These are phyloP conservation scores for Ustilaginoidea virens DNA, from an alignment of 2,329 filamentous ascomycete genomes.

Conservation along the genomic window DNA sequence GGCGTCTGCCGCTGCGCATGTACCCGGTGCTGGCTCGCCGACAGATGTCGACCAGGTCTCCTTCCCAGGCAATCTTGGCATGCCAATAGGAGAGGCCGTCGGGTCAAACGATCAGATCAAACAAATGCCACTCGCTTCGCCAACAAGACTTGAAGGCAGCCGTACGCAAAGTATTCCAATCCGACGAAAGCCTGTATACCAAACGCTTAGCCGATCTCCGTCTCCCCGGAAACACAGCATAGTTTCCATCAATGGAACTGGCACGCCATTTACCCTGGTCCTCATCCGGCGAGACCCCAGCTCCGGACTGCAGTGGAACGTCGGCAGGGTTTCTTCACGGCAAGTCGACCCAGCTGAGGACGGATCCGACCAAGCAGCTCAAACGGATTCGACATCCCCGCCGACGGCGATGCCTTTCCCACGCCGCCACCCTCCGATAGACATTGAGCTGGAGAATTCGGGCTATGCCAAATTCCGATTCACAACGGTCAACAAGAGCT, in stretches of 20 bases:
- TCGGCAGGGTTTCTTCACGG: constrained; percentile 47
- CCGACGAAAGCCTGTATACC: neutral
- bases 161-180: neutral
- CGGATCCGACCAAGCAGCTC: constrained; percentile 9
- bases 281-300: constrained; percentile 61
- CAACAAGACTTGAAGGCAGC: neutral
- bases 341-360: constrained; percentile 24
- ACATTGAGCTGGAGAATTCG: constrained; percentile 36
- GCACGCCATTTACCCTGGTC: constrained; percentile 36
- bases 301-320: constrained; percentile 59
- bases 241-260: constrained; percentile 13
- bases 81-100: neutral
- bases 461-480: constrained; percentile 43
- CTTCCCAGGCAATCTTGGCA: too few relatives aligned
- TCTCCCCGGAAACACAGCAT: constrained; percentile 20
- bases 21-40: neutral
- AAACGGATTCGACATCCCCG: constrained; percentile 7
- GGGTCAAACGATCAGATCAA: neutral
- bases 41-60: too few relatives aligned
- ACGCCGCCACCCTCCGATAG: constrained; percentile 25
- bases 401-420: neutral
- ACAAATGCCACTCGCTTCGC: neutral
- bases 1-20: constrained; percentile 2
- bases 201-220: constrained; percentile 14
- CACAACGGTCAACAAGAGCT: constrained; percentile 24